Percentiles rank a stretch among this genome's conserved stretches.
These are phyloP conservation scores for Metschnikowia vanudenii DNA, from an alignment of 805 yeast genomes.

Conservation along the genomic window DNA sequence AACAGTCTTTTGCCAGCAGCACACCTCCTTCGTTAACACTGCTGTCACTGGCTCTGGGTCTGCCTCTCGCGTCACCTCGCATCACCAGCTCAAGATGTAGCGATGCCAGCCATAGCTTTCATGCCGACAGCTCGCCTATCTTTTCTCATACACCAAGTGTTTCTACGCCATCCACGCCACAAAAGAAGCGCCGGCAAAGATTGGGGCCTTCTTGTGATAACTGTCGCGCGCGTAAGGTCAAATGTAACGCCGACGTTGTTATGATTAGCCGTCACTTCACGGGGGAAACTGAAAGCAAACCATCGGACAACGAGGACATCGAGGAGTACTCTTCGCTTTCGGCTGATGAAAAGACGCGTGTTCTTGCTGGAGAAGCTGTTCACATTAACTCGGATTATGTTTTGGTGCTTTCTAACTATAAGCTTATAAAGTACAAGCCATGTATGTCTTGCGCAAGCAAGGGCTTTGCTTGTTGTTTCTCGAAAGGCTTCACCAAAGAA, in stretches of 20 bases:
- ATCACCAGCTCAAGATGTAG: not conserved
- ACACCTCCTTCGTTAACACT: conserved; percentile 21
- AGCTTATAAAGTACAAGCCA: conserved; percentile 49
- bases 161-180: not conserved
- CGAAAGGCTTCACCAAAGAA: conserved; percentile 65
- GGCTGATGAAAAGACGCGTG: conserved; percentile 12
- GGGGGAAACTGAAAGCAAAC: not conserved
- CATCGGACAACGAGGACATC: conserved; percentile 1
- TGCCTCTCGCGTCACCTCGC: conserved; percentile 22
- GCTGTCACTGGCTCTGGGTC: conserved; percentile 21
- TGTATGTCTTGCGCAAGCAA: conserved; percentile 56
- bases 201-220: conserved; percentile 74
- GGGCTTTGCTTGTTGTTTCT: conserved; percentile 49
- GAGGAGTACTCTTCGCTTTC: conserved; percentile 14
- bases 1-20: conserved; percentile 6
- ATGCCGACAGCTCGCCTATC: not conserved
- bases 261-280: conserved; percentile 30
- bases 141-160: not conserved
- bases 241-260: conserved; percentile 65
- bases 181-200: conserved; percentile 53
- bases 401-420: conserved; percentile 26
- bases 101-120: not conserved
- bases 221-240: conserved; percentile 67
- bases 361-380: conserved; percentile 19
- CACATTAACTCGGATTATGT: conserved; percentile 12